Evolutionary conservation across 2,329 filamentous ascomycete genomes (phyloP).

Genomic region (Pseudocercospora ulei): DNA sequence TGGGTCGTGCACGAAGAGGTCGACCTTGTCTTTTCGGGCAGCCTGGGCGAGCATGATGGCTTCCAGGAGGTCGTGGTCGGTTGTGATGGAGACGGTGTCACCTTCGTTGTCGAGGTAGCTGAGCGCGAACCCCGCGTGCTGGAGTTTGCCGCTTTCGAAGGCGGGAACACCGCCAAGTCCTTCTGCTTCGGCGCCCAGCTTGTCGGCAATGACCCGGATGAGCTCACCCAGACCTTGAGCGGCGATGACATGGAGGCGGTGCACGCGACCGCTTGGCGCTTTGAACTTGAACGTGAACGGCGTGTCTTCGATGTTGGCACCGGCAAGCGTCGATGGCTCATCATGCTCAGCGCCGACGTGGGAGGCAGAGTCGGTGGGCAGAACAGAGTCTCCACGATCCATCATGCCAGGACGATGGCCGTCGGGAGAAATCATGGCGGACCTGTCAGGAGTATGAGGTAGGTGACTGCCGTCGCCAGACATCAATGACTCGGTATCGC

Average conservation of each 20-base stretch:
- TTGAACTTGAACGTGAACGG: slow-evolving; percentile 99
- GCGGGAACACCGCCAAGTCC: slow-evolving; percentile 69
- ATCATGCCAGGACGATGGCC: slow-evolving; percentile 45
- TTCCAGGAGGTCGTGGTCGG: slow-evolving; percentile 83
- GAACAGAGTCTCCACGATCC: slow-evolving; percentile 72
- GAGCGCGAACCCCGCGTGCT: slow-evolving; percentile 71
- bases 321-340: slow-evolving; percentile 53
- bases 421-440: slow-evolving; percentile 68
- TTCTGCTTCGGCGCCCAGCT: slow-evolving; percentile 75
- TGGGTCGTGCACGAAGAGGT: slow-evolving; percentile 91
- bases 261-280: slow-evolving; percentile 85
- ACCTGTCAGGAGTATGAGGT: slow-evolving; percentile 58
- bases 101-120: slow-evolving; percentile 97
- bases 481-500: slow-evolving; percentile 91
- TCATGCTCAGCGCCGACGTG: slow-evolving; percentile 70
- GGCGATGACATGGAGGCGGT: slow-evolving; percentile 76
- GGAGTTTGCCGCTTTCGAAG: slow-evolving; percentile 69
- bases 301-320: slow-evolving; percentile 52
- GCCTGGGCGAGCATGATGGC: slow-evolving; percentile 75
- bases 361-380: slow-evolving; percentile 88
- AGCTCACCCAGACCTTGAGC: slow-evolving; percentile 72
- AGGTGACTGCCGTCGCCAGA: slow-evolving; percentile 74
- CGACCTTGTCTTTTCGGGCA: slow-evolving; percentile 77
- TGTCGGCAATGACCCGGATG: slow-evolving; percentile 64
- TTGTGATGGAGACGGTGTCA: slow-evolving; percentile 92